A percentile compares a stretch with the other conserved stretches of the same genome.
Evolutionary conservation across 1,284 basidiomycete species (phyloP).

Genomic region (Apiotrichum gamsii): DNA sequence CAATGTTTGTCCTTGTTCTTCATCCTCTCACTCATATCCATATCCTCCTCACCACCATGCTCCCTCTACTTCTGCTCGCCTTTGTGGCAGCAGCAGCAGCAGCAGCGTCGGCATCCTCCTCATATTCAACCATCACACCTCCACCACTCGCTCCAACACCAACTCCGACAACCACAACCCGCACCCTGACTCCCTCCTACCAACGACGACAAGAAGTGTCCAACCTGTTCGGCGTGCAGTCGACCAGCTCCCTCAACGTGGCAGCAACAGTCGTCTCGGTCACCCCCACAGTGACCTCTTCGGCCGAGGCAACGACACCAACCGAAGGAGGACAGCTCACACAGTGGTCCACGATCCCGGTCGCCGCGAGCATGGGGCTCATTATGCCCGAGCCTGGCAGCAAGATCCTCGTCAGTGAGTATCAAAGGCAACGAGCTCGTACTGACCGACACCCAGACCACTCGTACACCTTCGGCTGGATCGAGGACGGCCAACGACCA

Average conservation of each 20-base stretch:
- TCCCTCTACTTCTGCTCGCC: too few species aligned
- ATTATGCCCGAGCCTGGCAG: constrained; percentile 44
- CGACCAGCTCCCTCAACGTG: too few species aligned
- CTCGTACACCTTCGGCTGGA: constrained; percentile 42
- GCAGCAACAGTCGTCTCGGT: not conserved
- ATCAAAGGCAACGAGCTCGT: too few species aligned
- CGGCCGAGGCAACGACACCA: not conserved
- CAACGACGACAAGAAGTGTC: not conserved
- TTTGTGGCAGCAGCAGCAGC: too few species aligned
- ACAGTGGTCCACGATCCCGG: constrained; percentile 18
- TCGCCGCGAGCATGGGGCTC: constrained; percentile 37
- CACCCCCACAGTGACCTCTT: not conserved
- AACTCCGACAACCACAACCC: too few species aligned
- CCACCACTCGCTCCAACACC: too few species aligned
- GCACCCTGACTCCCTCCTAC: not conserved
- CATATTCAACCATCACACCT: too few species aligned
- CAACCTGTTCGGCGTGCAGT: not conserved
- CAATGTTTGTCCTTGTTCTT: too few species aligned
- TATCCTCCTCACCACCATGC: too few species aligned
- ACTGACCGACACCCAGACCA: constrained; percentile 8
- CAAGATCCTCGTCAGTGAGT: constrained; percentile 33
- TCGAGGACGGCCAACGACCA: constrained; percentile 36
- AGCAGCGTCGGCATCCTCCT: too few species aligned
- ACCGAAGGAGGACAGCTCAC: too few species aligned
- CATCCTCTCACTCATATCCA: too few species aligned